Conservation (phyloP, 176 grass and related monocot species). For the Cenchrus fungigraminus region DNA sequence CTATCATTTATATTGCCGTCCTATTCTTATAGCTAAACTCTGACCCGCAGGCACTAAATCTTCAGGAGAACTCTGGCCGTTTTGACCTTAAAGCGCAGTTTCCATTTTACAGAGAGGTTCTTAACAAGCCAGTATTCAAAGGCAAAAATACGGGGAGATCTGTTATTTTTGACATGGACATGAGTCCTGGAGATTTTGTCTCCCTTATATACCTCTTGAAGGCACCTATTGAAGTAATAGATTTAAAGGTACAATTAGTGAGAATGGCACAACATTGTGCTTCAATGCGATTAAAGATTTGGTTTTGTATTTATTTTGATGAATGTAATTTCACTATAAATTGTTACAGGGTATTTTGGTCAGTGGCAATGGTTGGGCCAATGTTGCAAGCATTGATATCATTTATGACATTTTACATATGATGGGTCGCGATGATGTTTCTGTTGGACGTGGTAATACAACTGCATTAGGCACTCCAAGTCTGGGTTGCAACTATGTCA, state of each 20-base stretch:
- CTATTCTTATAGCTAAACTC: conserved; percentile 21
- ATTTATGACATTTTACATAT: conserved; percentile 86
- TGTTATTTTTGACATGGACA: conserved; percentile 83
- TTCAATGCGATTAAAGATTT: not conserved
- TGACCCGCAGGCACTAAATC: conserved; percentile 67
- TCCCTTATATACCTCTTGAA: conserved; percentile 92
- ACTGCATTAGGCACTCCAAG: conserved; percentile 65
- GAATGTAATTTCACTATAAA: conserved; percentile 22
- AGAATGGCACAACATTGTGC: not conserved
- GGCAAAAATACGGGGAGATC: conserved; percentile 49
- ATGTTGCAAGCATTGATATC: conserved; percentile 77
- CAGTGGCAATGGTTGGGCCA: conserved; percentile 78
- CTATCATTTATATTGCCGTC: conserved; percentile 10
- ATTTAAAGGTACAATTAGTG: conserved; percentile 66
- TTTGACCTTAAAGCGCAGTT: conserved; percentile 70
- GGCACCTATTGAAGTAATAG: conserved; percentile 65
- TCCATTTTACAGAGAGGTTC: conserved; percentile 73
- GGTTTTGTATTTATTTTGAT: not conserved
- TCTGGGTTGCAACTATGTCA: conserved; percentile 71
- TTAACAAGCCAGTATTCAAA: conserved; percentile 48
- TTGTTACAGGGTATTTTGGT: conserved; percentile 73
- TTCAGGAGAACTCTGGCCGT: conserved; percentile 49
- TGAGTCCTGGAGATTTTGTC: conserved; percentile 91
- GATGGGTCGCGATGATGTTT: conserved; percentile 96
- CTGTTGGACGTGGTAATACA: conserved; percentile 74